Base-by-base conservation (phyloP, 495 filamentous ascomycete genomes). In the Talaromyces liani region DNA sequence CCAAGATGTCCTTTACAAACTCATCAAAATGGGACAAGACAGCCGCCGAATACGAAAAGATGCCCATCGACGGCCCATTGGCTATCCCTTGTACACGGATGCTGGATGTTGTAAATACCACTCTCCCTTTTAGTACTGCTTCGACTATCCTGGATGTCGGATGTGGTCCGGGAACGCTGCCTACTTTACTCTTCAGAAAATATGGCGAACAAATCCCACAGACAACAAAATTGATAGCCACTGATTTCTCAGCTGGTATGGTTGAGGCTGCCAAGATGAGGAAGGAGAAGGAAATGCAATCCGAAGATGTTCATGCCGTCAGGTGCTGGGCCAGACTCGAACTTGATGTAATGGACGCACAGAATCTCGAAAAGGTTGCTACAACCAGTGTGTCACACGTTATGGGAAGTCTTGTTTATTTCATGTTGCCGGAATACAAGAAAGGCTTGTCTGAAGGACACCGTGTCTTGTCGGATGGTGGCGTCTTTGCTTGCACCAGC, bases 401-500 rank as follows among this genome's bases (percentile, higher is more conserved):
- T 8, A 62, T 36, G n/a, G 60, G 60, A 3, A 62, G 60, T n/a
- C 16, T 62, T 2, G 47, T 62, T 9, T 62, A 62, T 22, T 62
- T 62, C 41, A 62, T 62, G 60, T 20, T 62, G 14, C 60, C 60
- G 6, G 60, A 62, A 6, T 6, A 25, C 1, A 62, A 49, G 24
- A 62, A 62, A 33, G 60, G 60, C 9, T 14, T 62, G 18, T 25
- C 20, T 4, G 60, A 62, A 33, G 60, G 47, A 20, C 60, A 62
- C 45, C 60, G 60, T 10, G 60, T 53, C 6, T 54, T 62, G 24
- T 31, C 45, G 41, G 60, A 54, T 14, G 60, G n/a, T 3, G 60
- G 60, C 4, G 47, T 62, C 16, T 62, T 62, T 54, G 60, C 60
- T 3, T 62, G 60, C 29, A 62, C 60, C 24, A 62, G 60, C 60